Percentiles rank a stretch among this genome's conserved stretches.
phyloP scores from a whole-genome alignment of 2,329 filamentous ascomycete genomes.

The Lachnellula suecica region DNA sequence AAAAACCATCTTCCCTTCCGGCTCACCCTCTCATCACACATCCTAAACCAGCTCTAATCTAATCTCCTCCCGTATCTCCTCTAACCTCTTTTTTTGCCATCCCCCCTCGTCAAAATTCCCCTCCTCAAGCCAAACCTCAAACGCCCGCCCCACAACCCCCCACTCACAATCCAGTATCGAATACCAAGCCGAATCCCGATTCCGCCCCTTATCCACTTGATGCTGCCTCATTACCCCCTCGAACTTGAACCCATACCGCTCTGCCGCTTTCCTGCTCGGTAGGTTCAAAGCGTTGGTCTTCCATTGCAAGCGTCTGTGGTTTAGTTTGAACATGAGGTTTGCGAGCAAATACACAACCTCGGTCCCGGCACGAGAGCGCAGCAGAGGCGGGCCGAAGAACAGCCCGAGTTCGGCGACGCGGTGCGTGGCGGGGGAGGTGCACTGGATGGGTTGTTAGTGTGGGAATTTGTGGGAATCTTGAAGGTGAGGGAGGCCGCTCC shows the following conservation, averaged over 20 bases:
- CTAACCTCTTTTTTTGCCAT: conserved; percentile 47
- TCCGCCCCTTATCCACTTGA: conserved; percentile 55
- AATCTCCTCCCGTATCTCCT: conserved; percentile 23
- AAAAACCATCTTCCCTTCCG: too few species aligned
- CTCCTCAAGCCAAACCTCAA: conserved; percentile 54
- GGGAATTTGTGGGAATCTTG: too few species aligned
- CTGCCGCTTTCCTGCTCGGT: conserved; percentile 52
- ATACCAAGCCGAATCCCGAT: conserved; percentile 60
- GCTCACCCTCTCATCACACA: too few species aligned
- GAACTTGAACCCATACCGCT: conserved; percentile 55
- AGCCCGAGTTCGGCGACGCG: conserved; percentile 31
- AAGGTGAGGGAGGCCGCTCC: too few species aligned
- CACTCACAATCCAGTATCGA: conserved; percentile 60
- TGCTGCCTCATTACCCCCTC: conserved; percentile 64
- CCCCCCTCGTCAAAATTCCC: conserved; percentile 57
- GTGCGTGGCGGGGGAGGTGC: conserved; percentile 8
- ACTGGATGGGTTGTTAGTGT: too few species aligned
- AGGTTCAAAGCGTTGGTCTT: conserved; percentile 60
- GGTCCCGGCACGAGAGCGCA: conserved; percentile 54
- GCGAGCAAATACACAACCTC: conserved; percentile 59
- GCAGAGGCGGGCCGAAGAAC: conserved; percentile 48
- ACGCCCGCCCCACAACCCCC: conserved; percentile 41
- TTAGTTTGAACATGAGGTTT: conserved; percentile 51
- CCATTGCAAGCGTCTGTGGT: conserved; percentile 61
- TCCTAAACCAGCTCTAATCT: too few species aligned